These are phyloP conservation scores for Allium sativum DNA, from an alignment of 106 monocot genomes.

Conservation along the genomic window DNA sequence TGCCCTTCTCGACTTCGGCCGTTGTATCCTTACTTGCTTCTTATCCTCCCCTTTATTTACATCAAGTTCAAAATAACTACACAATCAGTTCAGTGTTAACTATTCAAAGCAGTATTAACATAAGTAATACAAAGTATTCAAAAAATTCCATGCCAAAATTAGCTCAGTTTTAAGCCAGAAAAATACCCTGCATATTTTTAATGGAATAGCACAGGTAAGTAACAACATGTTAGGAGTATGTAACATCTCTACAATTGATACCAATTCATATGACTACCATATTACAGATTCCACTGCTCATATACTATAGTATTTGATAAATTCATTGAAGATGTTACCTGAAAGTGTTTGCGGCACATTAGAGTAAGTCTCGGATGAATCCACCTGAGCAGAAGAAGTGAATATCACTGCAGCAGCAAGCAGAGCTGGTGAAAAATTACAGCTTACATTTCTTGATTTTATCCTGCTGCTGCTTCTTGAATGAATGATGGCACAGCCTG, in stretches of 20 bases:
- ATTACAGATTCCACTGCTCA: too few species aligned
- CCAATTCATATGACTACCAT: too few species aligned
- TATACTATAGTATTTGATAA: background rate
- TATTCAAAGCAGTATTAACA: too few species aligned
- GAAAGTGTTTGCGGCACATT: slow-evolving; percentile 80
- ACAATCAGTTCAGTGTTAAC: too few species aligned
- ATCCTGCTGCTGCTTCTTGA: background rate
- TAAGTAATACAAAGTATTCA: too few species aligned
- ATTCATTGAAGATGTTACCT: slow-evolving; percentile 12
- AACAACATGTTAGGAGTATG: too few species aligned
- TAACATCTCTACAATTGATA: too few species aligned
- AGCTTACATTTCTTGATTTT: slow-evolving; percentile 4
- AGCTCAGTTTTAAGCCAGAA: too few species aligned
- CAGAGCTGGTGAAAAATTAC: slow-evolving; percentile 21
- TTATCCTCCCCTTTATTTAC: slow-evolving; percentile 28
- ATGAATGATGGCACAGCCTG: background rate
- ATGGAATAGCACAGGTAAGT: too few species aligned
- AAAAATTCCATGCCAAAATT: too few species aligned
- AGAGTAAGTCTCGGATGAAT: slow-evolving; percentile 32
- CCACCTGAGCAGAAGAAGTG: slow-evolving; percentile 20
- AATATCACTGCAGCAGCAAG: slow-evolving; percentile 47
- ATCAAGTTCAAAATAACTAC: too few species aligned
- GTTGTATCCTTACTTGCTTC: slow-evolving; percentile 49
- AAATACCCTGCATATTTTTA: too few species aligned
- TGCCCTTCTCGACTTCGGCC: slow-evolving; percentile 64